A percentile compares a stretch with the other conserved stretches of the same genome.
Conservation (phyloP, 352 stramenopile species). For the Phytophthora pisi region DNA sequence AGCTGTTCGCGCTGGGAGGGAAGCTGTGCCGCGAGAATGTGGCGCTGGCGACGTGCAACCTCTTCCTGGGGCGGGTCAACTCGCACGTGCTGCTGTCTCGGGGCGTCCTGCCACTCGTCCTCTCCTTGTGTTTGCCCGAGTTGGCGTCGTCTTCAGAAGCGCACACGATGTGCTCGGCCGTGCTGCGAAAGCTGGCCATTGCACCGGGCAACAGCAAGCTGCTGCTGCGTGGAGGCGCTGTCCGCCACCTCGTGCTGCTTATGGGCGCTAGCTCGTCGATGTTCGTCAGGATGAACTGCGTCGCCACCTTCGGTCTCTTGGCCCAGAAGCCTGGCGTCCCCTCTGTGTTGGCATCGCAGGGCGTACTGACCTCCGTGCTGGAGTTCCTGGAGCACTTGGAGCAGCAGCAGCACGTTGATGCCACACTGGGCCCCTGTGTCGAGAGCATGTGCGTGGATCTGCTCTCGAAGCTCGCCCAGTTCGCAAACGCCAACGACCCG, state of each 20-base stretch:
- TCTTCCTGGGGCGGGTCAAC: slow-evolving; percentile 72
- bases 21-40: slow-evolving; percentile 53
- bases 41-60: slow-evolving; percentile 64
- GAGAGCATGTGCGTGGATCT: slow-evolving; percentile 76
- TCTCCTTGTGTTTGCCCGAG: slow-evolving; percentile 50
- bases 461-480: slow-evolving; percentile 63
- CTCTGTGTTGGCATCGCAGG: slow-evolving; percentile 51
- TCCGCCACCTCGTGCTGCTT: slow-evolving; percentile 59
- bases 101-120: slow-evolving; percentile 55
- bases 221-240: slow-evolving; percentile 60
- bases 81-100: slow-evolving; percentile 55
- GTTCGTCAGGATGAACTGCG: slow-evolving; percentile 72
- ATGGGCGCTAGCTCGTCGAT: slow-evolving; percentile 37
- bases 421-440: slow-evolving; percentile 34
- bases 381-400: slow-evolving; percentile 49
- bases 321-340: slow-evolving; percentile 53
- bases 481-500: slow-evolving; percentile 57
- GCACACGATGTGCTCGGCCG: slow-evolving; percentile 55
- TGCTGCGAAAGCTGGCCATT: slow-evolving; percentile 69
- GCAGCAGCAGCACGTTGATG: slow-evolving; percentile 9
- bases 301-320: slow-evolving; percentile 69
- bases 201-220: slow-evolving; percentile 70
- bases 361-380: slow-evolving; percentile 62
- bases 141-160: slow-evolving; percentile 20
- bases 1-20: slow-evolving; percentile 54